phyloP scores from a whole-genome alignment of 352 stramenopile genomes.

The Globisporangium radiosum region DNA sequence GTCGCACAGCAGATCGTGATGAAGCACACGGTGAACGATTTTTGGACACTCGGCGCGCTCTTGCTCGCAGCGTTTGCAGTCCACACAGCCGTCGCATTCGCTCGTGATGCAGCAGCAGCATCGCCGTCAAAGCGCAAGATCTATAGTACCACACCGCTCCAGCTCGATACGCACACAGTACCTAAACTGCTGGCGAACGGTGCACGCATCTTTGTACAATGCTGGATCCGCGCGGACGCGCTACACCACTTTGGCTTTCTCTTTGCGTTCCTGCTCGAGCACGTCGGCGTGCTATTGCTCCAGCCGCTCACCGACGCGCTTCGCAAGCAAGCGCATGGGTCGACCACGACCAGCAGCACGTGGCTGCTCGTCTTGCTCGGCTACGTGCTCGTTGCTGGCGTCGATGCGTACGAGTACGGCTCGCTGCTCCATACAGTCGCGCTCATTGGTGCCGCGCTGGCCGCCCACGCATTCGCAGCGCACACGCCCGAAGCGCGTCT shows the following conservation, averaged over 20 bases:
- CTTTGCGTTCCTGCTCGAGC: slow-evolving; percentile 66
- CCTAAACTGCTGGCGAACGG: slow-evolving; percentile 27
- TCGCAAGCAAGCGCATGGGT: not conserved
- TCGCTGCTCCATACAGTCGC: slow-evolving; percentile 45
- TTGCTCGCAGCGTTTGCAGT: slow-evolving; percentile 21
- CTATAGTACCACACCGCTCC: not conserved
- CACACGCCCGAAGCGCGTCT: slow-evolving; percentile 20
- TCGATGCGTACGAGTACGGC: slow-evolving; percentile 58
- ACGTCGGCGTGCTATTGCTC: slow-evolving; percentile 38
- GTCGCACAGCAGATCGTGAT: slow-evolving; percentile 14
- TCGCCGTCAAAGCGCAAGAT: not conserved
- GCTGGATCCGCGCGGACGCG: slow-evolving; percentile 43
- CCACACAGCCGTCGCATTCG: slow-evolving; percentile 5
- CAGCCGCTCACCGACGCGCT: slow-evolving; percentile 30
- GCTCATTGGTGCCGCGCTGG: slow-evolving; percentile 40
- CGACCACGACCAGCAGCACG: slow-evolving; percentile 4
- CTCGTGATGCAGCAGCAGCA: not conserved
- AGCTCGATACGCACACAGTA: slow-evolving; percentile 11
- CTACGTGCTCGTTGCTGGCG: slow-evolving; percentile 52
- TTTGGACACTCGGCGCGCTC: slow-evolving; percentile 24
- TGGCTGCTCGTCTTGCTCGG: slow-evolving; percentile 36
- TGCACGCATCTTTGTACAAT: slow-evolving; percentile 28
- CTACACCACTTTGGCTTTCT: slow-evolving; percentile 62
- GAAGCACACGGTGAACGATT: slow-evolving; percentile 23
- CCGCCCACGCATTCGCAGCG: slow-evolving; percentile 20